Base-by-base conservation (phyloP, 306 rosid species). In the Gastrolobium bilobum region DNA sequence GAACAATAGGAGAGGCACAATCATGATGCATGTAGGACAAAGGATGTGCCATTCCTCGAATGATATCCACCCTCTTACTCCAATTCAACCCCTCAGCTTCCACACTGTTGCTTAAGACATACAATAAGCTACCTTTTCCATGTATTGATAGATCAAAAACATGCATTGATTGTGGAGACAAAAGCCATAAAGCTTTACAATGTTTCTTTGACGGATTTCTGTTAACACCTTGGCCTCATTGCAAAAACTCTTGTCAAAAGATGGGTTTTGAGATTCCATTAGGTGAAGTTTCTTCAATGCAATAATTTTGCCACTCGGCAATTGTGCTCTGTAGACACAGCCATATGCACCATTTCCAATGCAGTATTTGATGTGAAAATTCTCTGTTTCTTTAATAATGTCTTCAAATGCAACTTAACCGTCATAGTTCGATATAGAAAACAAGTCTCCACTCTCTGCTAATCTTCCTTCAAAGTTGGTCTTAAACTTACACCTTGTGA, bases 1-100 rank as follows among this genome's bases (percentile, higher is more conserved):
- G 76, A 68, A 78, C 10, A 78, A 57, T 57, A 9, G 30, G 4
- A 0, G 40, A 40, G 9, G 7, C 20, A 39, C 61, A 78, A 15
- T 44, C 82, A 57, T 68, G 82, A 68, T 78, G 61, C 76, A 78
- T 54, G 58, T 77, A 67, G 26, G n/a, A 44, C 64, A 68, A 57
- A 9, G 70, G 60, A 30, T 78, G 14, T 20, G 76, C 69, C 5
- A 9, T 44, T 52, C 50, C 76, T 14, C 29, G 51, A 33, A 70
- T 70, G 37, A 70, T 15, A 9, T 51, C 51, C 35, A 70, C 34
- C n/a, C 75, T 70, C 20, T 35, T 51, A 0, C 48, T n/a, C 62
- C 62, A 70, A 70, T 51, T 35, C 44, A 70, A 51, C 2, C 14
- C 62, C 34, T 34, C 0, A n/a, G 75, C 62, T 5, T 51, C 48